Conservation (phyloP, 352 stramenopile genomes). For the Phytophthora sp. region DNA sequence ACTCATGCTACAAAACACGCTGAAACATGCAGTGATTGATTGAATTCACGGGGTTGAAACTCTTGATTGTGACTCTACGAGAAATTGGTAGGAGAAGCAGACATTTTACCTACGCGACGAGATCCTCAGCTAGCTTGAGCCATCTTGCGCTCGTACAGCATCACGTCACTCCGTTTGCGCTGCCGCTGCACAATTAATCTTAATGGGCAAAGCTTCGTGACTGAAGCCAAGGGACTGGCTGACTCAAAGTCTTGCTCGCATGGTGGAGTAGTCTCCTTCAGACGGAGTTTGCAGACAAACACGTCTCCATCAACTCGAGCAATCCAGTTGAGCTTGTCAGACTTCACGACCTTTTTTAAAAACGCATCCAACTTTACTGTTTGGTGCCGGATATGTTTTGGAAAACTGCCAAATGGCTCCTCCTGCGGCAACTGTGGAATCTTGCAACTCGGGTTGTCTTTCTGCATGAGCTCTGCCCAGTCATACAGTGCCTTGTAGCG, state of each 20-base stretch:
- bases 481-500: constrained; percentile 10
- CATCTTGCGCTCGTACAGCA: constrained; percentile 15
- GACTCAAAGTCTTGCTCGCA: not conserved
- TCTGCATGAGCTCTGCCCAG: constrained; percentile 9
- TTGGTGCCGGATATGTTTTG: constrained; percentile 57
- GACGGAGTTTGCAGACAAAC: constrained; percentile 16
- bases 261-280: not conserved
- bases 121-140: constrained; percentile 6
- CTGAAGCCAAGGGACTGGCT: not conserved
- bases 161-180: not conserved
- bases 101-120: not conserved
- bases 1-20: not conserved
- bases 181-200: constrained; percentile 10
- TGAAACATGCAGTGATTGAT: not conserved
- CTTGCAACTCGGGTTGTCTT: constrained; percentile 11
- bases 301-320: constrained; percentile 24
- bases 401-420: constrained; percentile 63
- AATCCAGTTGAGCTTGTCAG: constrained; percentile 56
- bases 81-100: constrained; percentile 1
- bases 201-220: constrained; percentile 12
- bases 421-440: constrained; percentile 63
- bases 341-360: constrained; percentile 51
- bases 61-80: constrained; percentile 7
- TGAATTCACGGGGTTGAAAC: constrained; percentile 16
- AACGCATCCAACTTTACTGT: constrained; percentile 56